Percentiles rank a stretch among this genome's conserved stretches.
Evolutionary conservation across 2,329 filamentous ascomycete genomes (phyloP).

Genomic region (Alternaria sp.): DNA sequence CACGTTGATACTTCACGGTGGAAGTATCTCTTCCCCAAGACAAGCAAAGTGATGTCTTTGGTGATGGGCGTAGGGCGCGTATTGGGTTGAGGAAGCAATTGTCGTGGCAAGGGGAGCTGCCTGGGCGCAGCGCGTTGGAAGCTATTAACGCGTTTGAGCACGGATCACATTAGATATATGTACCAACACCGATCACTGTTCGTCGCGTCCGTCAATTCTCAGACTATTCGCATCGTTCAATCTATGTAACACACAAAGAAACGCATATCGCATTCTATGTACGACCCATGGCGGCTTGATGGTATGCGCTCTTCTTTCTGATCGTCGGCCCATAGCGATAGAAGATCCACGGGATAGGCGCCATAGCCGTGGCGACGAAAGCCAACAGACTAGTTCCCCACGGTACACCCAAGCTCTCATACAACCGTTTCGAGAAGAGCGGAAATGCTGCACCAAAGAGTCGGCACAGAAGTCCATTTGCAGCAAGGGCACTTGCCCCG

Average conservation of each 20-base stretch:
- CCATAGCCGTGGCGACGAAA: slow-evolving; percentile 39
- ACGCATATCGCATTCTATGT: neutral
- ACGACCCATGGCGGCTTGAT: neutral
- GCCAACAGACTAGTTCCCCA: slow-evolving; percentile 48
- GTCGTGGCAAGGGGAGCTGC: neutral
- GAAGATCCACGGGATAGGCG: slow-evolving; percentile 4
- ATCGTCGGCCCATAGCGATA: slow-evolving; percentile 1
- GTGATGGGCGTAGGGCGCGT: neutral
- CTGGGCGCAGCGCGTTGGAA: neutral
- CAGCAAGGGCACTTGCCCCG: neutral
- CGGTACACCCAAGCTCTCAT: neutral
- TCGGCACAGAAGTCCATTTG: neutral
- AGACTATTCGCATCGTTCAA: neutral
- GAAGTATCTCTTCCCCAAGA: neutral
- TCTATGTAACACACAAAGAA: neutral
- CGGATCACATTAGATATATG: neutral
- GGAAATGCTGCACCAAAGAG: neutral
- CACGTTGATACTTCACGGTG: neutral
- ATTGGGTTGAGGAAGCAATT: neutral
- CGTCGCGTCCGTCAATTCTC: neutral
- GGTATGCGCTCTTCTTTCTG: neutral
- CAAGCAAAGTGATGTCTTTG: neutral
- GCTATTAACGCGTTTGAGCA: neutral
- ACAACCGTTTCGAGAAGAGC: neutral
- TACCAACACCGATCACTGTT: neutral